Evolutionary conservation across 2,329 filamentous ascomycete species (phyloP).

Genomic region (Drechslerella coelobrocha): DNA sequence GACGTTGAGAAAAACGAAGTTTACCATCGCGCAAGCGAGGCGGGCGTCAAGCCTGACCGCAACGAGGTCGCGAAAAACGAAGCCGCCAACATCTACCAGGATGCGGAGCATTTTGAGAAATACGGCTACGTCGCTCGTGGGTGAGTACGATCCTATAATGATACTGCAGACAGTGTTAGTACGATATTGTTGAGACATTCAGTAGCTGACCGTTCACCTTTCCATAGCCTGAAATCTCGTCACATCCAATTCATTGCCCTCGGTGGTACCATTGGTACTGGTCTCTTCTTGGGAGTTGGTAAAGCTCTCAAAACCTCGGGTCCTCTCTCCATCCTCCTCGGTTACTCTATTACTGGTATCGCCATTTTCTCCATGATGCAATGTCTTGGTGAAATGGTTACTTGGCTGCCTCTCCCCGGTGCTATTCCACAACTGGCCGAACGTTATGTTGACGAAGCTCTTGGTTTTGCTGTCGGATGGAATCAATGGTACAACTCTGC

Average conservation of each 20-base stretch:
- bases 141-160: slow-evolving; percentile 10
- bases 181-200: neutral
- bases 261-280: slow-evolving; percentile 74
- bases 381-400: slow-evolving; percentile 63
- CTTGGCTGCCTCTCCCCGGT: slow-evolving; percentile 54
- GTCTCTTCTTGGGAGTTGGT: slow-evolving; percentile 74
- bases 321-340: slow-evolving; percentile 71
- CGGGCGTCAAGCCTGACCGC: slow-evolving; percentile 38
- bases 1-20: slow-evolving; percentile 43
- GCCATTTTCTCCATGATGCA: slow-evolving; percentile 79
- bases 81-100: slow-evolving; percentile 37
- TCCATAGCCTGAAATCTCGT: slow-evolving; percentile 51
- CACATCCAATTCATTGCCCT: slow-evolving; percentile 55
- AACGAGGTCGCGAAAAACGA: slow-evolving; percentile 38
- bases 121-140: slow-evolving; percentile 54
- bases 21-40: slow-evolving; percentile 35
- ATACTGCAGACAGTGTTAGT: neutral
- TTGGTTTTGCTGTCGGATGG: slow-evolving; percentile 65
- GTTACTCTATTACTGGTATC: slow-evolving; percentile 72
- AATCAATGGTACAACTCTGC: slow-evolving; percentile 70
- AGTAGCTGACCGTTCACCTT: slow-evolving; percentile 1
- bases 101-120: slow-evolving; percentile 50
- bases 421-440: slow-evolving; percentile 53
- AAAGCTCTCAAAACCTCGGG: slow-evolving; percentile 69
- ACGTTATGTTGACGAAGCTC: slow-evolving; percentile 52